phyloP scores from a whole-genome alignment of 768 basidiomycete genomes.

The Boletus rubropictus region DNA sequence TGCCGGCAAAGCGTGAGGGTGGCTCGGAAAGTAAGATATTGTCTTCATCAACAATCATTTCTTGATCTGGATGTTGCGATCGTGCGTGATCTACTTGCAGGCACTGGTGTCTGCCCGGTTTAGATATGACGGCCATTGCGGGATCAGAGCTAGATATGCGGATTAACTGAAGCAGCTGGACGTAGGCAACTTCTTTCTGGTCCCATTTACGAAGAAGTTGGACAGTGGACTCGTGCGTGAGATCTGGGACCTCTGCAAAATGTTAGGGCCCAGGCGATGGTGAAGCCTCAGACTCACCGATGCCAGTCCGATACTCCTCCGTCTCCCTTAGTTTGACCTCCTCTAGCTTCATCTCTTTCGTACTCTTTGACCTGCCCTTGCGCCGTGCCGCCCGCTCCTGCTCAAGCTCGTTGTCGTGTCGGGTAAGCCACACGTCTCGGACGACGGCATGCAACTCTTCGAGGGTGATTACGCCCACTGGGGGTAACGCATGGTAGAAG shows the following conservation, averaged over 20 bases:
- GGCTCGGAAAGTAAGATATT: slow-evolving; percentile 26
- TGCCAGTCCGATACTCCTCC: slow-evolving; percentile 73
- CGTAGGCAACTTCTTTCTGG: slow-evolving; percentile 64
- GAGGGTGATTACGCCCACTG: slow-evolving; percentile 50
- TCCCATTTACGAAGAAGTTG: slow-evolving; percentile 75
- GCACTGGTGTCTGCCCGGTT: slow-evolving; percentile 51
- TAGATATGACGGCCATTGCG: slow-evolving; percentile 44
- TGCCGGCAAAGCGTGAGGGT: slow-evolving; percentile 33
- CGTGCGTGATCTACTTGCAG: slow-evolving; percentile 17
- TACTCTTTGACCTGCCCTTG: slow-evolving; percentile 71
- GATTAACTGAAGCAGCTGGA: slow-evolving; percentile 68
- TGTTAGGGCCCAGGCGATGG: background rate
- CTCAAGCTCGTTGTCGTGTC: slow-evolving; percentile 61
- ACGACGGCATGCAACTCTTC: slow-evolving; percentile 63
- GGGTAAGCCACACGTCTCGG: slow-evolving; percentile 64
- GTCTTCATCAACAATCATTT: slow-evolving; percentile 28
- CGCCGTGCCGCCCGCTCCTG: slow-evolving; percentile 55
- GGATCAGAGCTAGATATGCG: slow-evolving; percentile 61
- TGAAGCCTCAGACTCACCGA: slow-evolving; percentile 48
- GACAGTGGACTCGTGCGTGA: slow-evolving; percentile 67
- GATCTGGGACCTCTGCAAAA: slow-evolving; percentile 65
- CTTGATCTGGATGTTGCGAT: slow-evolving; percentile 15
- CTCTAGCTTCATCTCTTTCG: slow-evolving; percentile 60
- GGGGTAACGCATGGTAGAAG: slow-evolving; percentile 67
- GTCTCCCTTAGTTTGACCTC: slow-evolving; percentile 62